Evolutionary conservation across 1,284 basidiomycete species (phyloP).

Genomic region (Moesziomyces sp.): DNA sequence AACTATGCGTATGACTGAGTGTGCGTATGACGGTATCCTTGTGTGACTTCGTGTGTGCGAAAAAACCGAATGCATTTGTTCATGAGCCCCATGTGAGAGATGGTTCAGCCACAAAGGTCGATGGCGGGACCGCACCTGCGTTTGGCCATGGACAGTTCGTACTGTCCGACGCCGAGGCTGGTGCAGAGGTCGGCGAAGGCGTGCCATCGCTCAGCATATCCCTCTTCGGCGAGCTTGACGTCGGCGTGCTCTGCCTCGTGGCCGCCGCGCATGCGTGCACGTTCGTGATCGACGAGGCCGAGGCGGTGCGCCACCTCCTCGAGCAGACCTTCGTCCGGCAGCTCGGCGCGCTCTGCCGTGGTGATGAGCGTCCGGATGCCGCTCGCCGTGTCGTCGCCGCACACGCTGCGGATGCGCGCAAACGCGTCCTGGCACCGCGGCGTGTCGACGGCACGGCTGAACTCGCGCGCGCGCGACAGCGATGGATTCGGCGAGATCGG

Average conservation of each 20-base stretch:
- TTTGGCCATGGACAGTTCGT: constrained; percentile 30
- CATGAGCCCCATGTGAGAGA: not conserved
- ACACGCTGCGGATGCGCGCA: not conserved
- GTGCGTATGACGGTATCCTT: too few species aligned
- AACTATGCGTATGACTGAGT: not conserved
- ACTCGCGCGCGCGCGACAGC: constrained; percentile 30
- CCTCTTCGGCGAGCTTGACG: constrained; percentile 24
- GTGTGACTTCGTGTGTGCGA: too few species aligned
- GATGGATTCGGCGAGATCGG: constrained; percentile 40
- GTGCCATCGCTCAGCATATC: constrained; percentile 32
- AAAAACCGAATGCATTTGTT: not conserved
- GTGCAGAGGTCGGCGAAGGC: constrained; percentile 24
- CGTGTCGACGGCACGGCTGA: constrained; percentile 16
- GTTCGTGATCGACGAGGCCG: constrained; percentile 38
- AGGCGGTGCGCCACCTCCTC: constrained; percentile 19
- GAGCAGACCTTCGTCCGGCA: constrained; percentile 35
- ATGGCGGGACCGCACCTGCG: constrained; percentile 40
- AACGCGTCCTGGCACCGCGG: constrained; percentile 13
- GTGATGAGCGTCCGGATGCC: constrained; percentile 22
- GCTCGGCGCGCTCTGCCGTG: constrained; percentile 12
- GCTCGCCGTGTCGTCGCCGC: not conserved
- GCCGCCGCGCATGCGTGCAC: constrained; percentile 12
- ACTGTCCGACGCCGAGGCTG: constrained; percentile 24
- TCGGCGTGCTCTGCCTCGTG: constrained; percentile 27
- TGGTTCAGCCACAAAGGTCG: constrained; percentile 20